Evolutionary conservation across 768 basidiomycete species (phyloP), one percentile per base, ranked within the genome.

Genomic region (Pleurotus eryngii): DNA sequence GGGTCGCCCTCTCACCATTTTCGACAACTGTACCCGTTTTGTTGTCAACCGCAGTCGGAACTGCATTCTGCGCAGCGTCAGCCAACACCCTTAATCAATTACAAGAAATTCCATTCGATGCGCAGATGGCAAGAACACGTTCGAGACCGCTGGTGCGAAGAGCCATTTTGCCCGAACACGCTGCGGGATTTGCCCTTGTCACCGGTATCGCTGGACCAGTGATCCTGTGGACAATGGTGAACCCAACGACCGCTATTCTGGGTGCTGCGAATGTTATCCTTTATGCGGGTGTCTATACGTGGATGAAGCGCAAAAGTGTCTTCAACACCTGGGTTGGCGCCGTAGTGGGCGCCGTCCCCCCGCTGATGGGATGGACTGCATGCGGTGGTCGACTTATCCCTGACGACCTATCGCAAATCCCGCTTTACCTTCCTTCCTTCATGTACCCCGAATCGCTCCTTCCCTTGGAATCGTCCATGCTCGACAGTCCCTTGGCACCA

Each of bases 361-460:
- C 96, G 2, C 73, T 99, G 50, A 98, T 99, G 90, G 97, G 97
- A 42, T 99, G 97, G 97, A 87, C 96, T 5, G 97, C 97, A 1
- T 92, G 90, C 57, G 95, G 95, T 1, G 92, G 90, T 18, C 75
- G 81, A 14, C 69, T 96, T 7, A 72, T 90, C 59, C 90, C 91
- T 0, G 78, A 81, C n/a, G 58, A 81, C 0, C 70, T 78, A 26
- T 80, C 88, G 62, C 84, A 89, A 0, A 59, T 86, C 48, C 71
- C 80, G 22, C 65, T 83, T 35, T 87, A 84, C 69, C 80, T 87
- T 53, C 89, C 88, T 3, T 70, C 83, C 1, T 82, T 85, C 68
- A 70, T 89, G 26, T 69, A 78, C 37, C 65, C 74, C 26, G 55
- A 64, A 20, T 60, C 72, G 40, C 59, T 70, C 9, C 50, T 59